Conservation (phyloP, 257 asterid species). For the Fraxinus cuspidata region DNA sequence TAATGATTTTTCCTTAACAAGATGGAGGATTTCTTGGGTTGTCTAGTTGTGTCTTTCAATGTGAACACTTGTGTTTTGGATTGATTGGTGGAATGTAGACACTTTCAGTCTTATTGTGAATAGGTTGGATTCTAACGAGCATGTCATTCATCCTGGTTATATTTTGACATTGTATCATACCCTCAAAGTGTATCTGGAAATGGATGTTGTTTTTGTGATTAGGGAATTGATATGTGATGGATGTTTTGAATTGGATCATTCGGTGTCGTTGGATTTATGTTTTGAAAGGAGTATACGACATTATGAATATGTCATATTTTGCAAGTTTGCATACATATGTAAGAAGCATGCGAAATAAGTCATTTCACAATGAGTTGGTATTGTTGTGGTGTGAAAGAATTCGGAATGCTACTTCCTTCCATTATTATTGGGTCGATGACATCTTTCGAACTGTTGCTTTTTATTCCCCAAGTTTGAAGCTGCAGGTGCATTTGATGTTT, state of each 20-base stretch:
- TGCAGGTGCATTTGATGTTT: background rate
- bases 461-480: background rate
- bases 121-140: background rate
- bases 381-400: background rate
- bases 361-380: background rate
- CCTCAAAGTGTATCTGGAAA: background rate
- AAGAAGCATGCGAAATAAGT: constrained; percentile 3
- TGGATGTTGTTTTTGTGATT: background rate
- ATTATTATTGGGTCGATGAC: background rate
- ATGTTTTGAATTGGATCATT: constrained; percentile 1
- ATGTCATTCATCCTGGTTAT: background rate
- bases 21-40: constrained; percentile 15
- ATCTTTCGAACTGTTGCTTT: background rate
- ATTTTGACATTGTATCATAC: background rate
- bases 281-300: too few species aligned
- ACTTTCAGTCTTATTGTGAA: background rate
- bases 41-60: background rate
- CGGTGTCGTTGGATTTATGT: constrained; percentile 6
- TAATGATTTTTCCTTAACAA: constrained; percentile 1
- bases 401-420: background rate
- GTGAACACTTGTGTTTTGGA: background rate
- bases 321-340: too few species aligned
- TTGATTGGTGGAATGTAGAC: background rate
- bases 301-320: too few species aligned
- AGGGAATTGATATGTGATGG: background rate